These are phyloP conservation scores for Gaertneriomyces semiglobifer DNA, from an alignment of 192 early-diverging fungal genomes.

Conservation along the genomic window DNA sequence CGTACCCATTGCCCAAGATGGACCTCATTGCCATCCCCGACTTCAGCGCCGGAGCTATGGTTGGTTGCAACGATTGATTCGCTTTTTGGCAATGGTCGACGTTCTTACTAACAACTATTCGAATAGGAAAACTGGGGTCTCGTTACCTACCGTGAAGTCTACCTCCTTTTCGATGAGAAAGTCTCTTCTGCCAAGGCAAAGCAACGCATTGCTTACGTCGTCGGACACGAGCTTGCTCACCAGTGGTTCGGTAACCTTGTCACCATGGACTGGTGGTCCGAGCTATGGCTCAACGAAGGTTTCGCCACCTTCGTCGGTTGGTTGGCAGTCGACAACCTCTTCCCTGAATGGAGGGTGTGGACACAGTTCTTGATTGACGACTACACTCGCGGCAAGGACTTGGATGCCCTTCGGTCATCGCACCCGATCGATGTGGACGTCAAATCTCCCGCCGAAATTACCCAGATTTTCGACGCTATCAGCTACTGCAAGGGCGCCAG, in stretches of 20 bases:
- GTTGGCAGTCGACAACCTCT: slow-evolving; percentile 81
- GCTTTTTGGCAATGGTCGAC: too few species aligned
- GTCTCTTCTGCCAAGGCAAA: slow-evolving; percentile 70
- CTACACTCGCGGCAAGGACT: slow-evolving; percentile 66
- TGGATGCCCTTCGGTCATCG: slow-evolving; percentile 81
- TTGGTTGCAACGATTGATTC: too few species aligned
- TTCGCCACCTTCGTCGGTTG: slow-evolving; percentile 96
- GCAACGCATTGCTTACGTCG: slow-evolving; percentile 82
- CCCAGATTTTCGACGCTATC: slow-evolving; percentile 95
- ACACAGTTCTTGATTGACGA: slow-evolving; percentile 79
- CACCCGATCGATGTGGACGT: slow-evolving; percentile 93
- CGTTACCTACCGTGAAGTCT: slow-evolving; percentile 83
- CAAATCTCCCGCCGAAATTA: slow-evolving; percentile 78
- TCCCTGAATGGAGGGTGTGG: slow-evolving; percentile 94
- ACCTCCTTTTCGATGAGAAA: slow-evolving; percentile 81
- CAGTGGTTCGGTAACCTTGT: slow-evolving; percentile 96
- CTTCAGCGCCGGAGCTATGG: slow-evolving; percentile 84
- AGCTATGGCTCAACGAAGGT: slow-evolving; percentile 95
- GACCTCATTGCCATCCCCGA: slow-evolving; percentile 89
- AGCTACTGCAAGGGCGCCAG: slow-evolving; percentile 87
- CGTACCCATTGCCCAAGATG: slow-evolving; percentile 91
- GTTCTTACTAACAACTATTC: too few species aligned
- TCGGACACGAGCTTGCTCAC: slow-evolving; percentile 87
- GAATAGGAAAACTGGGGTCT: slow-evolving; percentile 89
- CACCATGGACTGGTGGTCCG: slow-evolving; percentile 95